phyloP scores from a whole-genome alignment of 176 grass and related monocot genomes.

The Echinochloa phyllopogon region DNA sequence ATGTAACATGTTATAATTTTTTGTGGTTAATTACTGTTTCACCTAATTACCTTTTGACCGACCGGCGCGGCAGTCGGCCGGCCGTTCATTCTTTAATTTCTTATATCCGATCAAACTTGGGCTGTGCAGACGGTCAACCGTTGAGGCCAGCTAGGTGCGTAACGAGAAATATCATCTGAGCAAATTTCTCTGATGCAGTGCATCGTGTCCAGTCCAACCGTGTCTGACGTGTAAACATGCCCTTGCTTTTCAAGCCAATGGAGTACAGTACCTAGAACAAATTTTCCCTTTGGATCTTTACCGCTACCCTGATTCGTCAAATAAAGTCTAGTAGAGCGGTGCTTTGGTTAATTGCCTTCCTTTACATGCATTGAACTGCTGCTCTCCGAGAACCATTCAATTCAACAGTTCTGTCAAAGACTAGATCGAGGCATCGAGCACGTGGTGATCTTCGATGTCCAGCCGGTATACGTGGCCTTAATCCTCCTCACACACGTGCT shows the following conservation, averaged over 20 bases:
- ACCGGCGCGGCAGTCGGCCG: neutral
- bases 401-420: neutral
- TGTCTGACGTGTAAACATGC: neutral
- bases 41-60: constrained; percentile 36
- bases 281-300: neutral
- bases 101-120: neutral
- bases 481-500: neutral
- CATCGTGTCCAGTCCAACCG: neutral
- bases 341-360: neutral
- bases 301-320: too few relatives aligned
- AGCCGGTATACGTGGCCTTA: neutral
- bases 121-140: neutral
- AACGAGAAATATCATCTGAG: neutral
- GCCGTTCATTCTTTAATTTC: too few relatives aligned
- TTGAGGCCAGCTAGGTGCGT: neutral
- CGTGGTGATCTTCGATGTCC: neutral
- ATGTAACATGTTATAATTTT: neutral
- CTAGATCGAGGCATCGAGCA: neutral
- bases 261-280: too few relatives aligned
- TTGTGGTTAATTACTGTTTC: neutral
- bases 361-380: neutral
- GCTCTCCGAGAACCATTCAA: neutral
- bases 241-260: neutral
- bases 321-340: neutral
- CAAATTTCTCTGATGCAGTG: neutral